Conservation (phyloP, 768 basidiomycete species). For the Fomitopsis serialis region DNA sequence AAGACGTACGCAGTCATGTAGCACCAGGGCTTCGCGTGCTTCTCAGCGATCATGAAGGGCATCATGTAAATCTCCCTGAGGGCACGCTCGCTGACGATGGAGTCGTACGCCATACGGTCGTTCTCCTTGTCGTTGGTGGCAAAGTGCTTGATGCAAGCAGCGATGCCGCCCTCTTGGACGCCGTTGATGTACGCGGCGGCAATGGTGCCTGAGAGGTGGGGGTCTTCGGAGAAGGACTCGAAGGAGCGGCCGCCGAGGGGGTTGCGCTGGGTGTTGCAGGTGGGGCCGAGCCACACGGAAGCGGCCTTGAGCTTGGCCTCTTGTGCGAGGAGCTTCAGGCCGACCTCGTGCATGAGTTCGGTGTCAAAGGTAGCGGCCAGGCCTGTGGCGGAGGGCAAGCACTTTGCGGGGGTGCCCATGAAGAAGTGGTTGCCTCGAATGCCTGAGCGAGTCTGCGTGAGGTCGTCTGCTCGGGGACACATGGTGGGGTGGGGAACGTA, state of each 20-base stretch:
- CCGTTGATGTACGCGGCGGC: conserved; percentile 73
- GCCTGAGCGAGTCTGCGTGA: conserved; percentile 26
- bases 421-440: conserved; percentile 72
- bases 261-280: conserved; percentile 79
- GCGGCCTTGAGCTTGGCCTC: conserved; percentile 71
- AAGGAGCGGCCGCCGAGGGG: conserved; percentile 64
- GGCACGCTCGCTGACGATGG: conserved; percentile 43
- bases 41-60: conserved; percentile 57
- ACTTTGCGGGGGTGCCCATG: conserved; percentile 78
- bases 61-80: conserved; percentile 56
- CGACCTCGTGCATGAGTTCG: conserved; percentile 56
- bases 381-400: conserved; percentile 70
- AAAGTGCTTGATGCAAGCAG: conserved; percentile 77
- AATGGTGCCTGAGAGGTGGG: conserved; percentile 63
- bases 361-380: conserved; percentile 73
- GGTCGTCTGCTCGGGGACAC: neutral
- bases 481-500: conserved; percentile 18
- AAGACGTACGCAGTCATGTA: conserved; percentile 57
- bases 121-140: conserved; percentile 82
- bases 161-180: conserved; percentile 72
- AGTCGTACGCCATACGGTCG: conserved; percentile 60
- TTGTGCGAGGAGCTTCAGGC: conserved; percentile 56
- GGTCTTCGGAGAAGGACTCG: conserved; percentile 79
- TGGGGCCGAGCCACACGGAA: conserved; percentile 70
- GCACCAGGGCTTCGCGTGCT: conserved; percentile 46